phyloP scores from a whole-genome alignment of 345 rosid genomes.

The Clarkia xantiana region DNA sequence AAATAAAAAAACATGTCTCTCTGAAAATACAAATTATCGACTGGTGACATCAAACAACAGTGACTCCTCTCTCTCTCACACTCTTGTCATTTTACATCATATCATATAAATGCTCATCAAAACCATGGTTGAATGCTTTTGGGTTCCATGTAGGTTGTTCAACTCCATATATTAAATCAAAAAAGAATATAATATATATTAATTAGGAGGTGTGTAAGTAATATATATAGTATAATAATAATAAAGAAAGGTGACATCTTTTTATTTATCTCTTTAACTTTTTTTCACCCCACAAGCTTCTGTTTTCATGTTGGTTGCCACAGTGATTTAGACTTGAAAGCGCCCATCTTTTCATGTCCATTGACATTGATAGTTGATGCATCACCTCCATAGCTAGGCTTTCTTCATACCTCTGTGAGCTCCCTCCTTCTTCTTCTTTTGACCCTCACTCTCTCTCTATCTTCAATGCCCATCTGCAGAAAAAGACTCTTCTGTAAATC shows the following conservation, averaged over 20 bases:
- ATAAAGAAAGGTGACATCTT: slow-evolving; percentile 1
- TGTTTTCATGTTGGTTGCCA: slow-evolving; percentile 39
- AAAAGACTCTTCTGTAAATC: background rate
- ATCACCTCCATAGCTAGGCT: slow-evolving; percentile 20
- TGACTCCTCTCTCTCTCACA: background rate
- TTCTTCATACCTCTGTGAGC: too few species aligned
- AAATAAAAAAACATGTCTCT: background rate
- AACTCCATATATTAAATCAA: background rate
- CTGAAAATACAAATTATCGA: background rate
- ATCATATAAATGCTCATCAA: background rate
- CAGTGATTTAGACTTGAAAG: slow-evolving; percentile 64
- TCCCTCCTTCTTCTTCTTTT: slow-evolving; percentile 19
- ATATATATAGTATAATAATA: background rate
- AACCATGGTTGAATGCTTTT: background rate
- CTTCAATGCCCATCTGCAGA: background rate
- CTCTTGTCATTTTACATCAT: too few species aligned
- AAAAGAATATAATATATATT: background rate
- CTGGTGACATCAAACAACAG: background rate
- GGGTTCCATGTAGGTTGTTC: background rate
- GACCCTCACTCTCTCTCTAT: slow-evolving; percentile 14
- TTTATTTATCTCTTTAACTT: background rate
- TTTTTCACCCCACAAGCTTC: slow-evolving; percentile 13
- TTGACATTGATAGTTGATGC: slow-evolving; percentile 62
- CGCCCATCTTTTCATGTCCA: slow-evolving; percentile 81
- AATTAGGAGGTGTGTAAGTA: too few species aligned